phyloP scores from a whole-genome alignment of 192 early-diverging fungal species.

The Podila horticola region DNA sequence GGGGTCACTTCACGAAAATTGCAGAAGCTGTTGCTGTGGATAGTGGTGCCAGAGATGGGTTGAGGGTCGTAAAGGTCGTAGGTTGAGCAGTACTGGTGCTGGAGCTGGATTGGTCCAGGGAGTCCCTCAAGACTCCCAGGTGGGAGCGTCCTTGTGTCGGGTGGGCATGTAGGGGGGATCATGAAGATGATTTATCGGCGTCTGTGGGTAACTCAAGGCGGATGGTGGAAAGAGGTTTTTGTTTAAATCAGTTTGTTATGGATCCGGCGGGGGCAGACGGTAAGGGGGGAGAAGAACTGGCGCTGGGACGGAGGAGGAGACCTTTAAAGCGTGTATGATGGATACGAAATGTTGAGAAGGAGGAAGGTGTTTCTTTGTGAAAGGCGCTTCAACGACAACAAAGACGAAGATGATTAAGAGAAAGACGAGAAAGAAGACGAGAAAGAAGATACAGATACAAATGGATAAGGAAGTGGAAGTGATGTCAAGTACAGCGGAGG shows the following conservation, averaged over 20 bases:
- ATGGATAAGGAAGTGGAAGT: not conserved
- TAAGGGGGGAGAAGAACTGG: slow-evolving; percentile 6
- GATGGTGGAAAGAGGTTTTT: not conserved
- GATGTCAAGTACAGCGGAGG: too few species aligned
- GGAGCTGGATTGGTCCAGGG: slow-evolving; percentile 7
- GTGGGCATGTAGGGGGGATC: slow-evolving; percentile 38
- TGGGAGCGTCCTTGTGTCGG: slow-evolving; percentile 33
- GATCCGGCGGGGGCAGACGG: slow-evolving; percentile 35
- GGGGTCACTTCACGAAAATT: too few species aligned
- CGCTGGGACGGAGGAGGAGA: slow-evolving; percentile 1
- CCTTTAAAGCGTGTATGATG: slow-evolving; percentile 21
- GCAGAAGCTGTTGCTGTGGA: not conserved
- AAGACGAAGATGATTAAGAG: not conserved
- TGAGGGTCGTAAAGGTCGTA: slow-evolving; percentile 6
- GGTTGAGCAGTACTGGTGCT: slow-evolving; percentile 16
- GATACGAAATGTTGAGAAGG: not conserved
- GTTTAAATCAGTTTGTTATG: slow-evolving; percentile 12
- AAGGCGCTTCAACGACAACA: not conserved
- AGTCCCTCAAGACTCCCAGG: slow-evolving; percentile 27
- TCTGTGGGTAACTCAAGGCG: not conserved
- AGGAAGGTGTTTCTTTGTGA: not conserved
- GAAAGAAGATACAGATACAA: not conserved
- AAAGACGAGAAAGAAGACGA: not conserved
- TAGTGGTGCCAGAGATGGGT: not conserved
- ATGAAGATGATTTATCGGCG: slow-evolving; percentile 20